phyloP scores from a whole-genome alignment of 73 alveolate species.

The Stentor roeselii region DNA sequence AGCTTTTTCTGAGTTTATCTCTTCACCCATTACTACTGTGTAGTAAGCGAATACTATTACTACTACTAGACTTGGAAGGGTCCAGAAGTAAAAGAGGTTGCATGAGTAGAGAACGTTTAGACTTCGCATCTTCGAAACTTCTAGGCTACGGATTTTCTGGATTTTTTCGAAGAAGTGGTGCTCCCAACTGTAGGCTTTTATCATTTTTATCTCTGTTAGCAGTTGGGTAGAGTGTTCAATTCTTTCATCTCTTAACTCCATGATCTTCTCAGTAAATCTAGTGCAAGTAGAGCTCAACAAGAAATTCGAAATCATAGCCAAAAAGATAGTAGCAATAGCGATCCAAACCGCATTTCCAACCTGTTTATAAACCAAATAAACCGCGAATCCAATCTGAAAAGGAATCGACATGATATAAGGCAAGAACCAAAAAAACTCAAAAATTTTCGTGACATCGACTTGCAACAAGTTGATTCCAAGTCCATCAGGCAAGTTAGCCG shows the following conservation, averaged over 20 bases:
- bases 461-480: constrained; percentile 5
- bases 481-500: not conserved
- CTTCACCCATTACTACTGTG: constrained; percentile 10
- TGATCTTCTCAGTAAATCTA: not conserved
- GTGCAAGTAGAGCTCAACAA: not conserved
- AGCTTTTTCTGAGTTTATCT: not conserved
- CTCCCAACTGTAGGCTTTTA: constrained; percentile 12
- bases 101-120: not conserved
- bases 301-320: not conserved
- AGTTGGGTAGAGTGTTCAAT: constrained; percentile 3
- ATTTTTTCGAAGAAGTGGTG: not conserved
- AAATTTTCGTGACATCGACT: not conserved
- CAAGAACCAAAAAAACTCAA: not conserved
- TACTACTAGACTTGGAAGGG: not conserved
- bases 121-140: not conserved
- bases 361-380: not conserved
- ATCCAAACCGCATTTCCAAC: constrained; percentile 12
- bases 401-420: not conserved
- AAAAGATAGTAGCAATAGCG: not conserved
- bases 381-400: not conserved
- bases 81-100: not conserved
- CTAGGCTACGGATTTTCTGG: not conserved
- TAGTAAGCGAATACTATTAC: not conserved
- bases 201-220: constrained; percentile 21
- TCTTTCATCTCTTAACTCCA: constrained; percentile 17